Conservation (phyloP, 306 rosid genomes). For the Dalbergia cultrata region DNA sequence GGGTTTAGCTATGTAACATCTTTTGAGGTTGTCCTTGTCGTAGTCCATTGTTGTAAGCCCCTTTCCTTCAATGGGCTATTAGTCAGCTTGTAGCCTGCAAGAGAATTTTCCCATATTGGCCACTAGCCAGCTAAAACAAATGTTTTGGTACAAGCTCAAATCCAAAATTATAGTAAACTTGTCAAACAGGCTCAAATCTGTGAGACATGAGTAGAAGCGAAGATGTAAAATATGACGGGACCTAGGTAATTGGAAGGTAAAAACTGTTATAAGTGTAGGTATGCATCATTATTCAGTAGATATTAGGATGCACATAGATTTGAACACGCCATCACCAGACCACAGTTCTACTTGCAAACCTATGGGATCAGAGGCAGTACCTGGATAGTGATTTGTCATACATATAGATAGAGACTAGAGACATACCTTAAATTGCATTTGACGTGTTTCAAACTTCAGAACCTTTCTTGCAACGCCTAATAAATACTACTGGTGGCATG, state of each 20-base stretch:
- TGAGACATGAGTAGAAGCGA: too few species aligned
- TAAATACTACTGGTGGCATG: neutral
- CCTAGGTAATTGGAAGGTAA: neutral
- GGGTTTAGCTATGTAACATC: too few species aligned
- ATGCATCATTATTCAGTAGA: neutral
- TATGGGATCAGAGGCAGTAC: neutral
- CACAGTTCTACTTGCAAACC: too few species aligned
- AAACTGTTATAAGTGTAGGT: neutral
- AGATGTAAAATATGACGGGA: neutral
- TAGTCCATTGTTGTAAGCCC: neutral
- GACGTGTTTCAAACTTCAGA: neutral
- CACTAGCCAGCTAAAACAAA: neutral
- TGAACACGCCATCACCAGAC: too few species aligned
- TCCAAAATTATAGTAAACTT: neutral
- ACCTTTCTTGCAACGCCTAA: neutral
- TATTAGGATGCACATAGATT: too few species aligned
- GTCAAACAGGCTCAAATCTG: neutral
- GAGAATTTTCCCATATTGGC: neutral
- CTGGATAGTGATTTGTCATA: neutral
- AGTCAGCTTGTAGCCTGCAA: neutral
- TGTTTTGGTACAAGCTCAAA: neutral
- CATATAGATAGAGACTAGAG: neutral
- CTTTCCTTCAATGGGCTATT: neutral
- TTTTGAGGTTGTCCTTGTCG: too few species aligned
- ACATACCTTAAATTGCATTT: neutral